A percentile compares a stretch with the other conserved stretches of the same genome.
Evolutionary conservation across 2,329 filamentous ascomycete species (phyloP).

Genomic region (Pezicula neosporulosa): DNA sequence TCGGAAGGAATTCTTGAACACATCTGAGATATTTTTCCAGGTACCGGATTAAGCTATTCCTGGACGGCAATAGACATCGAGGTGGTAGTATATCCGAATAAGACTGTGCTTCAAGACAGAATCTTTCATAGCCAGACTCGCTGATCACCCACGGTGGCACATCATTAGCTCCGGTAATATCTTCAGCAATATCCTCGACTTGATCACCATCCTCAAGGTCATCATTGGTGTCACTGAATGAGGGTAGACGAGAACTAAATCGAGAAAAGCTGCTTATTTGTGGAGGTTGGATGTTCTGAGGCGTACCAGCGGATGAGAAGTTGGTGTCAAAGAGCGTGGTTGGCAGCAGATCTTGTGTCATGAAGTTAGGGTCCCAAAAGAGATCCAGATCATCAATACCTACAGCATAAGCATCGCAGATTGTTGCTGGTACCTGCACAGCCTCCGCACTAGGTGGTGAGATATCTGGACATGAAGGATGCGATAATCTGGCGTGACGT

Average conservation of each 20-base stretch:
- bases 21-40: conserved; percentile 1
- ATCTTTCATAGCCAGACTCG: neutral
- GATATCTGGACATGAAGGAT: neutral
- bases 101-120: neutral
- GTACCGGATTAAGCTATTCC: neutral
- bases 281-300: neutral
- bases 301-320: neutral
- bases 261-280: neutral
- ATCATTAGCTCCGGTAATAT: conserved; percentile 16
- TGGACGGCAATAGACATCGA: conserved; percentile 1
- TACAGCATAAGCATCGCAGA: neutral
- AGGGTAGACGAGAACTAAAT: conserved; percentile 2
- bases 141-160: conserved; percentile 1
- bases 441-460: neutral
- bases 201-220: neutral
- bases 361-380: neutral
- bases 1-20: conserved; percentile 1
- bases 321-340: neutral
- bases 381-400: neutral
- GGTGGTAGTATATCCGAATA: conserved; percentile 2
- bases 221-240: neutral
- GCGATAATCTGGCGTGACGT: neutral
- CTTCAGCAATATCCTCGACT: conserved; percentile 25
- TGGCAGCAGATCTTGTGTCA: neutral
- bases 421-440: neutral